Percentiles rank a stretch among this genome's conserved stretches.
Conservation (phyloP, 108 stramenopile genomes). For the Conticribra guillardii region DNA sequence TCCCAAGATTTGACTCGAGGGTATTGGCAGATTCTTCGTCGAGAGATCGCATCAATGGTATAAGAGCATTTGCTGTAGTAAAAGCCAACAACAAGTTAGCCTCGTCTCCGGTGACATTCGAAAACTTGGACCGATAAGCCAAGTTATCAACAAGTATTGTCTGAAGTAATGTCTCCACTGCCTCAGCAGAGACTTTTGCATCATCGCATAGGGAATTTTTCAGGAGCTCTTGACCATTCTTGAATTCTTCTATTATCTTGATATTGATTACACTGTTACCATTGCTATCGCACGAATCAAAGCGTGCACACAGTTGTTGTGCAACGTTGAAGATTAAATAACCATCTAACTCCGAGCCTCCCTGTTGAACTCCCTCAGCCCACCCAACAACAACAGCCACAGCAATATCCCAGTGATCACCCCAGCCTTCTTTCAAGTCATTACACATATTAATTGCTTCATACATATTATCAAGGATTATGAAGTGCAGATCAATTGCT, state of each 20-base stretch:
- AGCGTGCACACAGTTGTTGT: slow-evolving; percentile 69
- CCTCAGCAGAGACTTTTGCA: slow-evolving; percentile 1
- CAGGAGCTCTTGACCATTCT: slow-evolving; percentile 13
- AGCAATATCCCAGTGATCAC: slow-evolving; percentile 59
- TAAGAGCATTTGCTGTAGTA: slow-evolving; percentile 27
- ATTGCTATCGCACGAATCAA: slow-evolving; percentile 57
- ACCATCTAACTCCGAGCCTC: slow-evolving; percentile 55
- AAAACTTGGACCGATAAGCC: slow-evolving; percentile 24
- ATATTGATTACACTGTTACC: slow-evolving; percentile 44
- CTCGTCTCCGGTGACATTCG: slow-evolving; percentile 10
- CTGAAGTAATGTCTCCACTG: slow-evolving; percentile 29
- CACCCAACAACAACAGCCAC: slow-evolving; percentile 74
- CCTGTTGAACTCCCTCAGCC: slow-evolving; percentile 57
- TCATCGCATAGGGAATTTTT: slow-evolving; percentile 19
- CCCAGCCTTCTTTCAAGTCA: slow-evolving; percentile 6
- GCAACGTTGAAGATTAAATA: slow-evolving; percentile 64
- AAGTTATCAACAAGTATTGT: slow-evolving; percentile 39
- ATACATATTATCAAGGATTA: slow-evolving; percentile 48
- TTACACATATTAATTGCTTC: slow-evolving; percentile 34
- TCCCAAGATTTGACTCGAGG: slow-evolving; percentile 23
- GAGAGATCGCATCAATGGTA: slow-evolving; percentile 30
- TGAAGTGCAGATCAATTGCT: slow-evolving; percentile 57
- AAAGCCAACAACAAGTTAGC: slow-evolving; percentile 26
- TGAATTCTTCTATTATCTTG: slow-evolving; percentile 21
- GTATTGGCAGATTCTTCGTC: slow-evolving; percentile 22